Conservation (phyloP, 768 basidiomycete species). For the Ramaria sp. region DNA sequence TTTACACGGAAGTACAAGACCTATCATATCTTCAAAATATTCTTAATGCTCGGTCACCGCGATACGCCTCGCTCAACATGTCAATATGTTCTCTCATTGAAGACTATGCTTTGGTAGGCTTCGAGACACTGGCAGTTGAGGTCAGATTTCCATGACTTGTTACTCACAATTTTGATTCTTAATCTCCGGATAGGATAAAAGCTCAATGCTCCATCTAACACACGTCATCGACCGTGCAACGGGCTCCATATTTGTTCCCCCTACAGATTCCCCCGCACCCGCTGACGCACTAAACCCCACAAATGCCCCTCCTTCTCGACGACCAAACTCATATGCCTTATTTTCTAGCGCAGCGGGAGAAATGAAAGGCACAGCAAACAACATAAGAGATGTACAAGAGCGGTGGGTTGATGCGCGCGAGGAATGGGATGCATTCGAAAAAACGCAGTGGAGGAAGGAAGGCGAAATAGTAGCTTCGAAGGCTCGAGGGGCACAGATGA, state of each 20-base stretch:
- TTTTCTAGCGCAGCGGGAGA: slow-evolving; percentile 40
- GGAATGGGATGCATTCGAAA: slow-evolving; percentile 76
- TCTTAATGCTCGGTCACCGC: slow-evolving; percentile 53
- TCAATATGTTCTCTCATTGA: slow-evolving; percentile 89
- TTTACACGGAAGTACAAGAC: slow-evolving; percentile 97
- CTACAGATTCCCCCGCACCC: slow-evolving; percentile 14
- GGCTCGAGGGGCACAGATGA: not conserved
- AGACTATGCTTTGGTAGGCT: slow-evolving; percentile 86
- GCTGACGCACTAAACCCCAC: slow-evolving; percentile 16
- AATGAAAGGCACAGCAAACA: slow-evolving; percentile 12
- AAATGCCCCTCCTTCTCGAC: slow-evolving; percentile 11
- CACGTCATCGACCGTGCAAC: slow-evolving; percentile 82
- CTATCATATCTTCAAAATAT: slow-evolving; percentile 76
- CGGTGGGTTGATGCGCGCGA: slow-evolving; percentile 85
- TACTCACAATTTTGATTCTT: not conserved
- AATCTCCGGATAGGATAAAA: slow-evolving; percentile 59
- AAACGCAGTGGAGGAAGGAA: slow-evolving; percentile 63
- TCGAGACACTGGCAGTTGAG: slow-evolving; percentile 96
- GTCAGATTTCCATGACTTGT: slow-evolving; percentile 28
- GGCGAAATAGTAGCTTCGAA: slow-evolving; percentile 38
- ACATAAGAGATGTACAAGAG: slow-evolving; percentile 77
- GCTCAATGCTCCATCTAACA: slow-evolving; percentile 86
- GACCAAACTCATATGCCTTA: slow-evolving; percentile 55
- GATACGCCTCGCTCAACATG: slow-evolving; percentile 73
- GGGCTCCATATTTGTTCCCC: slow-evolving; percentile 81